Percentiles rank a stretch among this genome's conserved stretches.
These are phyloP conservation scores for Scleroderma bovista DNA, from an alignment of 768 basidiomycete genomes.

Conservation along the genomic window DNA sequence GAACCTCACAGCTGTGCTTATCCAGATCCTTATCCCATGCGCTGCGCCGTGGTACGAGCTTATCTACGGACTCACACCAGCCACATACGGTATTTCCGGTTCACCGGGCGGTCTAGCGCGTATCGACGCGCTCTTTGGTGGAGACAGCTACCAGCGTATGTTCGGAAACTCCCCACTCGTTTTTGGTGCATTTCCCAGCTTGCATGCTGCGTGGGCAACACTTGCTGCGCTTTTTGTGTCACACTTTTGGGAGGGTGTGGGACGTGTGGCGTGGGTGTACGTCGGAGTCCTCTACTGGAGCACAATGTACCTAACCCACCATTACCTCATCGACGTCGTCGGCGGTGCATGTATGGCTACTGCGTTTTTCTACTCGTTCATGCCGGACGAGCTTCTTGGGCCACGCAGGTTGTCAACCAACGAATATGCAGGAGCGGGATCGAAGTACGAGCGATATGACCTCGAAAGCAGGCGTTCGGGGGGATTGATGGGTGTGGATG, in stretches of 20 bases:
- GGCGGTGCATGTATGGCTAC: conserved; percentile 89
- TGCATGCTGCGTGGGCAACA: conserved; percentile 88
- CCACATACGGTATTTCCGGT: conserved; percentile 86
- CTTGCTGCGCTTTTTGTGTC: conserved; percentile 90
- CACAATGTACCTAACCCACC: conserved; percentile 98
- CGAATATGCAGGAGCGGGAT: conserved; percentile 12
- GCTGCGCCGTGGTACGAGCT: conserved; percentile 98
- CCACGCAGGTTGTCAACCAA: conserved; percentile 36
- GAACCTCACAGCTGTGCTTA: conserved; percentile 83
- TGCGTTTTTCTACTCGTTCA: conserved; percentile 79
- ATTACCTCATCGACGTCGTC: conserved; percentile 98
- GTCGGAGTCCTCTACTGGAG: conserved; percentile 90
- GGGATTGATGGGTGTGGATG: conserved; percentile 24
- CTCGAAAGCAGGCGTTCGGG: conserved; percentile 46
- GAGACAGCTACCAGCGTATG: conserved; percentile 65
- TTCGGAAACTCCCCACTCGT: conserved; percentile 90
- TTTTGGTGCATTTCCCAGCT: conserved; percentile 94
- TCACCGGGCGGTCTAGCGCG: conserved; percentile 90
- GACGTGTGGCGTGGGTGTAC: conserved; percentile 74
- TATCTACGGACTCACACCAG: conserved; percentile 93
- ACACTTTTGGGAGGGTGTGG: conserved; percentile 85
- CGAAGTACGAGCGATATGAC: conserved; percentile 77
- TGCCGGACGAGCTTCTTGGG: conserved; percentile 74
- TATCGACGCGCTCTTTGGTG: conserved; percentile 84
- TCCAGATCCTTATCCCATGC: conserved; percentile 87